These are phyloP conservation scores for Miscanthus lutarioriparius DNA, from an alignment of 176 grass and related monocot species.

Conservation along the genomic window DNA sequence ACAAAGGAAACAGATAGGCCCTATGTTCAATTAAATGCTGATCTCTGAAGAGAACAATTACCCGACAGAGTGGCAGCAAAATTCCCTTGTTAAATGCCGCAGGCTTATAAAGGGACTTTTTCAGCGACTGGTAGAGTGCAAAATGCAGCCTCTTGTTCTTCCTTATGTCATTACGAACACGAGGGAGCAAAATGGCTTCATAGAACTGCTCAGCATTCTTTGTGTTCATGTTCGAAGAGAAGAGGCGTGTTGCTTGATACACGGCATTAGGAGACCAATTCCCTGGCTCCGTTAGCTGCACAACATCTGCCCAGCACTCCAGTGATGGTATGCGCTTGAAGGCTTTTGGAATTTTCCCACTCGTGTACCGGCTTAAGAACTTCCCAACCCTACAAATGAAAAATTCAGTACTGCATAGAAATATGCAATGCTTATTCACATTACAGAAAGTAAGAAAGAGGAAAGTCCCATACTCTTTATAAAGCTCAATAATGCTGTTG, in stretches of 20 bases:
- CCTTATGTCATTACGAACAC: constrained; percentile 83
- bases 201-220: constrained; percentile 75
- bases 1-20: background rate
- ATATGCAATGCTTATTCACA: background rate
- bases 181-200: constrained; percentile 71
- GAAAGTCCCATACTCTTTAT: constrained; percentile 55
- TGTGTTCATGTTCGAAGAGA: constrained; percentile 82
- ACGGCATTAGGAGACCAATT: constrained; percentile 93
- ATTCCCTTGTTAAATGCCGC: constrained; percentile 89
- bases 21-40: background rate
- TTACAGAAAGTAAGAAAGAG: background rate
- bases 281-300: constrained; percentile 82
- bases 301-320: constrained; percentile 72
- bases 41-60: constrained; percentile 22
- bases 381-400: constrained; percentile 66
- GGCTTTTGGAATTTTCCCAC: constrained; percentile 79
- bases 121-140: constrained; percentile 78
- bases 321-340: constrained; percentile 82
- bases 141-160: constrained; percentile 87
- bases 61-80: constrained; percentile 89
- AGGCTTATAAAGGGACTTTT: constrained; percentile 86
- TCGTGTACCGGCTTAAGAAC: constrained; percentile 76
- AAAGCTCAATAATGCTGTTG: constrained; percentile 55
- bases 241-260: constrained; percentile 85
- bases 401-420: constrained; percentile 8